Percentiles rank a stretch among this genome's conserved stretches.
Evolutionary conservation across 2,329 filamentous ascomycete species (phyloP).

Genomic region (Phyllosticta citriasiana): DNA sequence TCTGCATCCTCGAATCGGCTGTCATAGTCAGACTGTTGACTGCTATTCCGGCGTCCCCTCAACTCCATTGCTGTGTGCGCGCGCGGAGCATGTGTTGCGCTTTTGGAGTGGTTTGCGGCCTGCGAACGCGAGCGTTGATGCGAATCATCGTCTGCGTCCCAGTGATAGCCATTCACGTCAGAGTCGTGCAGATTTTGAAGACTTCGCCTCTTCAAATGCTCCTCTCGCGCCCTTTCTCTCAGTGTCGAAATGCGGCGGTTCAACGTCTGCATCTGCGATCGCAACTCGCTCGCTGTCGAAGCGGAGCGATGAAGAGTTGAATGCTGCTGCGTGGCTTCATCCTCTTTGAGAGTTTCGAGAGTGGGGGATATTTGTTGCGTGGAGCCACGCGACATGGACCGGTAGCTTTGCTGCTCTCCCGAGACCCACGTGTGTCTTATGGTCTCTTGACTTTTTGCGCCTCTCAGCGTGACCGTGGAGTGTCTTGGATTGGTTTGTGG

Average conservation of each 20-base stretch:
- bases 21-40: conserved; percentile 7
- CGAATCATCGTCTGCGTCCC: background rate
- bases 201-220: conserved; percentile 68
- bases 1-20: conserved; percentile 39
- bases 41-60: background rate
- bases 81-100: background rate
- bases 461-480: conserved; percentile 20
- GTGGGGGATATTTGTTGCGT: conserved; percentile 30
- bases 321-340: conserved; percentile 19
- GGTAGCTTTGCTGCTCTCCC: background rate
- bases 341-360: conserved; percentile 34
- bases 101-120: background rate
- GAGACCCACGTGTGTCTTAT: conserved; percentile 21
- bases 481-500: conserved; percentile 14
- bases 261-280: conserved; percentile 75
- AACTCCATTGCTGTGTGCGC: background rate
- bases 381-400: conserved; percentile 13
- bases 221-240: conserved; percentile 67
- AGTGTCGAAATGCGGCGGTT: conserved; percentile 76
- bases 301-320: conserved; percentile 49
- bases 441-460: conserved; percentile 30
- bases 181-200: conserved; percentile 56
- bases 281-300: conserved; percentile 63
- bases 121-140: background rate
- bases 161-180: background rate